Evolutionary conservation across 2,329 filamentous ascomycete species (phyloP).

Genomic region (Teratosphaeria epicoccoides): DNA sequence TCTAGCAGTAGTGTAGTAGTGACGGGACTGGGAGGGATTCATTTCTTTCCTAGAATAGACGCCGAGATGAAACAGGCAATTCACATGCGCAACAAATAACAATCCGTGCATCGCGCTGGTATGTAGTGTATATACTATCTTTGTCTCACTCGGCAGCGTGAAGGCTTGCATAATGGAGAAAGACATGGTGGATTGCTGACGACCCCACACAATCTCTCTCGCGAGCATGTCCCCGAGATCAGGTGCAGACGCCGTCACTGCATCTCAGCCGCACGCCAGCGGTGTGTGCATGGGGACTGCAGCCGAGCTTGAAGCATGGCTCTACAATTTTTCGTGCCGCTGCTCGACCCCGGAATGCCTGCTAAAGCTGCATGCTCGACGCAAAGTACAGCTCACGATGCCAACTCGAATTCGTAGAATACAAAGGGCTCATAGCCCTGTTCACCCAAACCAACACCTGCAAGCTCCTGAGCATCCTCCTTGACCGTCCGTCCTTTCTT

Average conservation of each 20-base stretch:
- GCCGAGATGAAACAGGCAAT: no score
- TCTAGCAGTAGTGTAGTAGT: background rate
- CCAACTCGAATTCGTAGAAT: slow-evolving; percentile 87
- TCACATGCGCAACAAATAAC: background rate
- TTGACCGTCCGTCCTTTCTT: slow-evolving; percentile 87
- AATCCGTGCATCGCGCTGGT: no score
- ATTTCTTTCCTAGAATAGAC: no score
- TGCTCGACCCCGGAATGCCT: background rate
- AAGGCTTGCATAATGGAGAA: background rate
- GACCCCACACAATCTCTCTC: background rate
- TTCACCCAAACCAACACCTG: slow-evolving; percentile 58
- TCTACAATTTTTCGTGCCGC: no score
- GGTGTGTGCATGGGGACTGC: background rate
- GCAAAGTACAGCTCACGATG: slow-evolving; percentile 26
- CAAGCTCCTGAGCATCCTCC: slow-evolving; percentile 84
- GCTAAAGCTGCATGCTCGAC: no score
- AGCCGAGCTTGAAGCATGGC: background rate
- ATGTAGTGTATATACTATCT: background rate
- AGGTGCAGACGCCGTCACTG: background rate
- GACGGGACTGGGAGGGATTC: no score
- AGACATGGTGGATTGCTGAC: background rate
- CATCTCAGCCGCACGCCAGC: background rate
- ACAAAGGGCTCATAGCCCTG: slow-evolving; percentile 92
- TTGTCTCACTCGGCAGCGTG: background rate
- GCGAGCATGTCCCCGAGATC: background rate